Base-by-base conservation (phyloP, 2,329 filamentous ascomycete species). In the Colletotrichum navitas region DNA sequence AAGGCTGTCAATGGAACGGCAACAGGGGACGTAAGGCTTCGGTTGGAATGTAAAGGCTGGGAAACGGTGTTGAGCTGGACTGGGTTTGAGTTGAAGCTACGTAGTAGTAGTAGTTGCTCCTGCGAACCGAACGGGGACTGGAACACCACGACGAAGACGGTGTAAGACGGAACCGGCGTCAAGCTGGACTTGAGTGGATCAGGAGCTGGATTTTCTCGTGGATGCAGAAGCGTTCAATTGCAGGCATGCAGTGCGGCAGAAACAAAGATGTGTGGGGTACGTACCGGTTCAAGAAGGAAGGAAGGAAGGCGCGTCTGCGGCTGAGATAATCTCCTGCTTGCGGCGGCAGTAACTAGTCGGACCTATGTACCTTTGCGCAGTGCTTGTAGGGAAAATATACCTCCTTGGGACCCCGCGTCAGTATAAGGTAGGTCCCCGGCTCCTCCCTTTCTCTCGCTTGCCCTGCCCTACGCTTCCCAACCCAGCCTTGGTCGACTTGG, bases 281-380 rank as follows among this genome's bases (percentile, higher is more conserved):
- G 59, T 61, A 36, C 39, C 56, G n/a, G 43, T 21, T 2, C 18
- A 10, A 21, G 43, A 43, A 18, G 39, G 41, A n/a, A 26, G 34
- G 54, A 34, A 36, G 18, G 29, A 45, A 61, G 21, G 21, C 32
- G 18, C 29, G 45, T 21, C 14, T 51, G 32, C 32, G 29, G 62
- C 51, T 56, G 62, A 45, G 51, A 26, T 55, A 55, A 55, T 59
- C 43, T 59, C 54, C 65, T 49, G 56, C 34, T 54, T 55, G 56
- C 52, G 34, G 52, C 21, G 14, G 21, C 56, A 45, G 29, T 18
- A 54, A 49, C 36, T 49, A 63, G 41, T 34, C 26, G 41, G 41
- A 7, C 18, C 14, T 3, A 52, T 54, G 56, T 67, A 67, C 41
- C 34, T 32, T 11, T 41, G 10, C 64, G 11, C 34, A 0, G 10